phyloP scores from a whole-genome alignment of 1,284 basidiomycete genomes.

The Kwoniella shivajii region DNA sequence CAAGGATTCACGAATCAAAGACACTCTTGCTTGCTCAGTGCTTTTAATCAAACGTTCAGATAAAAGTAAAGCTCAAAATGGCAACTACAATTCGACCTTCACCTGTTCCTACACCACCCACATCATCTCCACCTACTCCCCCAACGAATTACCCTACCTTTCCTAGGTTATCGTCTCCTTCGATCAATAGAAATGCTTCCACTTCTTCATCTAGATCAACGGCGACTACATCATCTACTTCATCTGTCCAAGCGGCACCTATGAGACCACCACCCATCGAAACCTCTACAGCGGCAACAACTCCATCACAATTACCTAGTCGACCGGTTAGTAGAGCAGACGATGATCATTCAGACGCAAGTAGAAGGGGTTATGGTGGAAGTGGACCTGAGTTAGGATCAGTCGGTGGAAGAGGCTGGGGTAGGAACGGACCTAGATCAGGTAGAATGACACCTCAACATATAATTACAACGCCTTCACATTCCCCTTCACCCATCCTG shows the following conservation, averaged over 20 bases:
- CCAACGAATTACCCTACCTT: constrained; percentile 23
- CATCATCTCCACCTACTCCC: constrained; percentile 20
- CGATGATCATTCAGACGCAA: background rate
- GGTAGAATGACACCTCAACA: constrained; percentile 16
- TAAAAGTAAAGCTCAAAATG: constrained; percentile 4
- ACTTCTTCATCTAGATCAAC: constrained; percentile 45
- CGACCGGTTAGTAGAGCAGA: constrained; percentile 10
- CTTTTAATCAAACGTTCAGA: background rate
- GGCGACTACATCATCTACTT: constrained; percentile 44
- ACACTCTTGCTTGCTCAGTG: too few species aligned
- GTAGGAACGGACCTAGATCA: constrained; percentile 38
- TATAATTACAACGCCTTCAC: constrained; percentile 19
- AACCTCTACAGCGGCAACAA: constrained; percentile 50
- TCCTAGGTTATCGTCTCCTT: constrained; percentile 26
- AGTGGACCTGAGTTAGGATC: constrained; percentile 14
- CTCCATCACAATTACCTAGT: constrained; percentile 29
- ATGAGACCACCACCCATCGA: constrained; percentile 50
- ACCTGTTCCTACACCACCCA: constrained; percentile 17
- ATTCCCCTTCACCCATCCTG: constrained; percentile 11
- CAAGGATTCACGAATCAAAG: too few species aligned
- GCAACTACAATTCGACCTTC: constrained; percentile 24
- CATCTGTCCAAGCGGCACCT: constrained; percentile 50
- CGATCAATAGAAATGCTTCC: constrained; percentile 44
- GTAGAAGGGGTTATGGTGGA: background rate
- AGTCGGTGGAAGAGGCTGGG: constrained; percentile 36